Conservation (phyloP, 495 filamentous ascomycete genomes). For the Talaromyces ruber region DNA sequence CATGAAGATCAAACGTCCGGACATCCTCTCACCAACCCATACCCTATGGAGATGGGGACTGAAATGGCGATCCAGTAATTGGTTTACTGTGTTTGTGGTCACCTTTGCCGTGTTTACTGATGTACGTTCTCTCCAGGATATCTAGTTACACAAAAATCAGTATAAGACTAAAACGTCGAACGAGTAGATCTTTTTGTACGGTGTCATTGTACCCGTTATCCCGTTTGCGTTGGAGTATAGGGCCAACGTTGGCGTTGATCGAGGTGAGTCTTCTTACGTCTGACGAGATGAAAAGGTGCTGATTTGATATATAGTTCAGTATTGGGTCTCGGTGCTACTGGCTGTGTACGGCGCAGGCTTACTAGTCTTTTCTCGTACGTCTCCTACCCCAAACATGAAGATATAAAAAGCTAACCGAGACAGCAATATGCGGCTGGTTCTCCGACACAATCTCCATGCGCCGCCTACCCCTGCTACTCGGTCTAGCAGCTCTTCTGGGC, state of each 20-base stretch:
- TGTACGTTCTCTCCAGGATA: neutral
- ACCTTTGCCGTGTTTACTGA: slow-evolving; percentile 6
- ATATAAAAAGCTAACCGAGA: neutral
- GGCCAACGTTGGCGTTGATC: neutral
- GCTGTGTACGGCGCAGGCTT: slow-evolving; percentile 6
- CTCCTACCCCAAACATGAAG: neutral
- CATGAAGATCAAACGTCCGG: neutral
- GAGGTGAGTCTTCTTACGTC: neutral
- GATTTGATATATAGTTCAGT: slow-evolving; percentile 3
- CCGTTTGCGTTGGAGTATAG: slow-evolving; percentile 19
- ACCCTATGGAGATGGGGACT: neutral
- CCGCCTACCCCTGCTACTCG: slow-evolving; percentile 49
- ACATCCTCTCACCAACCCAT: neutral
- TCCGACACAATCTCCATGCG: slow-evolving; percentile 21
- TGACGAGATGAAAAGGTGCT: neutral
- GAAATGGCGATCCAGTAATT: slow-evolving; percentile 2
- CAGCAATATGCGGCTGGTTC: slow-evolving; percentile 9
- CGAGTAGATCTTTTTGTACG: slow-evolving; percentile 17
- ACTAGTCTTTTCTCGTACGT: slow-evolving; percentile 7
- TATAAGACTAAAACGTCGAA: neutral
- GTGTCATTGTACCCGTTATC: slow-evolving; percentile 22
- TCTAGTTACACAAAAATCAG: neutral
- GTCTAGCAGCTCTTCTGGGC: slow-evolving; percentile 44
- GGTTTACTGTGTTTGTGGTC: slow-evolving; percentile 5
- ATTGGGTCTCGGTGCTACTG: slow-evolving; percentile 8